Evolutionary conservation across 176 grass and related monocot species (phyloP).

Genomic region (Oryza rufipogon): DNA sequence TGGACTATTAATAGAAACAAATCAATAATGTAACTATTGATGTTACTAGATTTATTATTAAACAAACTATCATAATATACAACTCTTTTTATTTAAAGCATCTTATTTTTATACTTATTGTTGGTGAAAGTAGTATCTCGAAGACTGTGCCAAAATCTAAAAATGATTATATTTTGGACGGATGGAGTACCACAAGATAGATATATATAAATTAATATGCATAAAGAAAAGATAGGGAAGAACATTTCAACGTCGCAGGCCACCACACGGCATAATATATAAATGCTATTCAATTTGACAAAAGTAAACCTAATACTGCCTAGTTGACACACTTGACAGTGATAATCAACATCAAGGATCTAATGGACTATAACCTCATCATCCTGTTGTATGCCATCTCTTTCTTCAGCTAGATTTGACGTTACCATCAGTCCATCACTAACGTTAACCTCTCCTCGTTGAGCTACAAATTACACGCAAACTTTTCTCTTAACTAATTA

Average conservation of each 20-base stretch:
- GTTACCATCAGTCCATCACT: slow-evolving; percentile 25
- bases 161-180: no score
- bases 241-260: not conserved
- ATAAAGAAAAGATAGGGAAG: not conserved
- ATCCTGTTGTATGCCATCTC: not conserved
- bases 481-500: not conserved
- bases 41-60: no score
- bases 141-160: no score
- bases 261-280: not conserved
- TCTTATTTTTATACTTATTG: no score
- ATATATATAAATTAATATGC: not conserved
- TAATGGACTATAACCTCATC: slow-evolving; percentile 15
- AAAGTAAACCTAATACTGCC: not conserved
- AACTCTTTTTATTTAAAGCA: no score
- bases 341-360: not conserved
- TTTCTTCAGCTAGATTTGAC: slow-evolving; percentile 15
- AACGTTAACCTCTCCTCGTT: not conserved
- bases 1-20: no score
- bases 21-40: no score
- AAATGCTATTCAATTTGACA: not conserved
- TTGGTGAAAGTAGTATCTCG: no score
- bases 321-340: not conserved
- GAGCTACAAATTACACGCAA: not conserved
- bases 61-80: no score
- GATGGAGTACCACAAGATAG: not conserved